Base-by-base conservation (phyloP, 352 stramenopile species). In the Thalassiosira pacifica region DNA sequence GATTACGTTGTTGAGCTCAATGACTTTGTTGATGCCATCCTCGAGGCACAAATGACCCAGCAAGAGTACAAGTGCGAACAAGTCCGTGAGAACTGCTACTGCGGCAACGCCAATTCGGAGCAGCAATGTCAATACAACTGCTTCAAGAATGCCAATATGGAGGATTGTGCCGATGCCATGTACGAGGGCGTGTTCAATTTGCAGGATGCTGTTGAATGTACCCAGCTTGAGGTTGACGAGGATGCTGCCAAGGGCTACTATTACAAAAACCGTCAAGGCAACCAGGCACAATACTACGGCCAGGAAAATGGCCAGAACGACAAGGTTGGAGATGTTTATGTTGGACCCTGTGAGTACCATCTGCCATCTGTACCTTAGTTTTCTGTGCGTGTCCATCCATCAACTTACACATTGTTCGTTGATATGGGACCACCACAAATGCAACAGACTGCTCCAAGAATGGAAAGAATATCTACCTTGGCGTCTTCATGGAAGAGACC, bases 1-100 rank as follows among this genome's bases (percentile, higher is more conserved):
- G 68, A 91, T 34, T 95, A 95, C 59, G 83, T 93, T 48, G 80
- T 90, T 11, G 76, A 79, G 34, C 88, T 95, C 74, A 76, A 79
- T 13, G 83, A 90, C 31, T 95, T 91, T 77, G 71, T 93, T 26
- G 82, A 93, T 64, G 80, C 91, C 24, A 91, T 90, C 79, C 60
- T 79, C 13, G 87, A 94, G 55, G 66, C 74, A 3, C 87, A 93
- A 76, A 70, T 91, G 79, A 61, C 79, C 11, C 75, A 66, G 8
- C 60, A 89, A 31, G 87, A 93, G 67, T 83, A 89, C 27, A 82
- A 82, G 53, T 95, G 91, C 59, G 91, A 93, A 70, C 75, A 75
- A 0, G 74, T 91, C 57, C 76, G 79, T 22, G 88, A 93, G 65
- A 92, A 90, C 74, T 93, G 87, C 65, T 87, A 91, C 85, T 82